Base-by-base conservation (phyloP, 1,139 yeast genomes). In the Hyphopichia pseudoburtonii region DNA sequence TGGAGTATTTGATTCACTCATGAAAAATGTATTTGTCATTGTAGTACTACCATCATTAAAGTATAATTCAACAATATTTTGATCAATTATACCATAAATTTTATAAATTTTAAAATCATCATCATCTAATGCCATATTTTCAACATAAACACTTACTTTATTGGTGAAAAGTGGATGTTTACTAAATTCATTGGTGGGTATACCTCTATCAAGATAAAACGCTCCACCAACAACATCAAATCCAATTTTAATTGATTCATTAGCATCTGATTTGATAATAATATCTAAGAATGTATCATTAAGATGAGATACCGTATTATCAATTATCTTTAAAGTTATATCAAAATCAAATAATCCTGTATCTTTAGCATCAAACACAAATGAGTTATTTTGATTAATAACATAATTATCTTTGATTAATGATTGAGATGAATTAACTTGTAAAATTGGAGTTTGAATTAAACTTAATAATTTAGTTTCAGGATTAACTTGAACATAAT, bases 81-180 rank as follows among this genome's bases (percentile, higher is more conserved):
- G 46, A 36, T 60, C 64, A 21, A 57, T 43, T 17, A 60, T 37
- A 31, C 60, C 64, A 29, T 51, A 48, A 10, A 58, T 46, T 27
- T 52, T 50, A 45, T 43, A 40, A 3, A 39, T 16, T 15, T 32
- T 24, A 15, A 22, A 18, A 17, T 29, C 30, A 51, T 39, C 27
- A 14, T 34, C 38, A 33, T 28, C 39, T 10, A 26, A 29, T 4
- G 23, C 17, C 16, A 26, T n/a, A 5, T 47, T 50, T 25, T 46
- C 44, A 11, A 43, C 39, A 26, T 43, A 46, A 3, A 37, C 25
- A 2, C 50, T 42, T 17, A 44, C 28, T 30, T 43, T 44, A 24
- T 50, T 48, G 7, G 42, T 38, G 35, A 47, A 51, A 34, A 45
- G 44, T 7, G 47, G 48, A 27, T 44, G 38, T 4, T 27, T 18